phyloP scores from a whole-genome alignment of 176 grass and related monocot species.

The Oryza nivara region DNA sequence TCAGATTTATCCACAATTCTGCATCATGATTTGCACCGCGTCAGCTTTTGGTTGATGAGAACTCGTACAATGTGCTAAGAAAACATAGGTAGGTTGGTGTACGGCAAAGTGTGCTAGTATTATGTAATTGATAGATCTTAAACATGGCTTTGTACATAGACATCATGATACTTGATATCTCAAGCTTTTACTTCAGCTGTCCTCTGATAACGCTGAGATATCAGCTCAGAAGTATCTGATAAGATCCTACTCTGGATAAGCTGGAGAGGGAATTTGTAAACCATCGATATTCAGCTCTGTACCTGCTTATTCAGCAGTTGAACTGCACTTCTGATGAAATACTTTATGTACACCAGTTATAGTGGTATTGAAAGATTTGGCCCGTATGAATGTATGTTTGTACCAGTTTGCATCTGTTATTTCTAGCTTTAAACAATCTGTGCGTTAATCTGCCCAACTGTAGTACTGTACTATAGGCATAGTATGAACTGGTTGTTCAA shows the following conservation, averaged over 20 bases:
- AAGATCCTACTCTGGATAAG: constrained; percentile 11
- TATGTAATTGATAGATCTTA: constrained; percentile 21
- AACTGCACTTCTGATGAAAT: constrained; percentile 36
- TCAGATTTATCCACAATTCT: neutral
- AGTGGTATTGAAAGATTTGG: neutral
- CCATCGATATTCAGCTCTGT: constrained; percentile 46
- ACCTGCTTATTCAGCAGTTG: constrained; percentile 41
- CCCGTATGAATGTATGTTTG: neutral
- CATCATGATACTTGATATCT: constrained; percentile 29
- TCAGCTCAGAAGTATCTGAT: constrained; percentile 27
- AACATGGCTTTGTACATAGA: constrained; percentile 56
- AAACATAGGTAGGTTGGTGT: neutral
- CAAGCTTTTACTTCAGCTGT: constrained; percentile 3
- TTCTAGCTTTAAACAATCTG: neutral
- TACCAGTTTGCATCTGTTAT: neutral
- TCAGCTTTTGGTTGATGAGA: neutral
- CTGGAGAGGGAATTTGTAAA: constrained; percentile 32
- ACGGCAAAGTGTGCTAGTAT: neutral
- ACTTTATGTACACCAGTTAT: neutral
- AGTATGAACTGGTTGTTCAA: neutral
- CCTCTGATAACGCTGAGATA: constrained; percentile 15
- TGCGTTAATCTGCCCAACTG: neutral
- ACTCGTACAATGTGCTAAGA: neutral
- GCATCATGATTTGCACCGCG: neutral
- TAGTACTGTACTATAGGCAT: neutral